Evolutionary conservation across 768 basidiomycete species (phyloP).

Genomic region (Xerocomus brunneocitrinus): DNA sequence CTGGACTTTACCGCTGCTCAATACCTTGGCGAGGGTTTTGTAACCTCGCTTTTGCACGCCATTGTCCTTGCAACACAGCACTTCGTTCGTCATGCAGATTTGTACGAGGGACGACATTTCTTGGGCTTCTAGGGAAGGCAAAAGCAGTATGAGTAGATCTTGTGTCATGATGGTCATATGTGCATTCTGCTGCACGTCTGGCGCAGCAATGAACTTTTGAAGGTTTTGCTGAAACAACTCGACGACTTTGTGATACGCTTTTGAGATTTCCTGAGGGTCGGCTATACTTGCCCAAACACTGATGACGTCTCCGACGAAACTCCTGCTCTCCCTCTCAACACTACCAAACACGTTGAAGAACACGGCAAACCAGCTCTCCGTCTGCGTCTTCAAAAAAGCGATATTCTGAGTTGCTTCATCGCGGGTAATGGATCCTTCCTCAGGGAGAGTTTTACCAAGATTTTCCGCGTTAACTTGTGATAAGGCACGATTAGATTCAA

Average conservation of each 20-base stretch:
- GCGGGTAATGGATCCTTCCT: slow-evolving; percentile 39
- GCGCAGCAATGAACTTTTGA: slow-evolving; percentile 32
- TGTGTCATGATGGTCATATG: slow-evolving; percentile 59
- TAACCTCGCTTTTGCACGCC: slow-evolving; percentile 95
- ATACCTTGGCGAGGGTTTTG: slow-evolving; percentile 72
- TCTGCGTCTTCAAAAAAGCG: slow-evolving; percentile 67
- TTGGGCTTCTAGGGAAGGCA: slow-evolving; percentile 62
- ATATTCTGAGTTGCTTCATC: slow-evolving; percentile 65
- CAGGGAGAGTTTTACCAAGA: slow-evolving; percentile 22
- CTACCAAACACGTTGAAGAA: slow-evolving; percentile 95
- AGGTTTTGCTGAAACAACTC: slow-evolving; percentile 67
- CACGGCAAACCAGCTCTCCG: slow-evolving; percentile 91
- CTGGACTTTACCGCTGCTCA: slow-evolving; percentile 57
- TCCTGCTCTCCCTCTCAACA: slow-evolving; percentile 66
- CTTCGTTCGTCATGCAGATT: slow-evolving; percentile 59
- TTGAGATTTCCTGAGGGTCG: slow-evolving; percentile 70
- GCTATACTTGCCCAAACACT: slow-evolving; percentile 82
- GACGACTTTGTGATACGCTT: slow-evolving; percentile 76
- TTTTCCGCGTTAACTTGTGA: slow-evolving; percentile 33
- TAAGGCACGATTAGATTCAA: slow-evolving; percentile 70
- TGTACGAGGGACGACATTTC: slow-evolving; percentile 65
- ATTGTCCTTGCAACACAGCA: slow-evolving; percentile 75
- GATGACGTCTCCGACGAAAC: slow-evolving; percentile 84
- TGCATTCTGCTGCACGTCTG: slow-evolving; percentile 32
- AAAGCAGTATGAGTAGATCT: slow-evolving; percentile 81